Percentiles rank a stretch among this genome's conserved stretches.
Evolutionary conservation across 2,329 filamentous ascomycete genomes (phyloP).

Genomic region (Cadophora luteo-olivacea): DNA sequence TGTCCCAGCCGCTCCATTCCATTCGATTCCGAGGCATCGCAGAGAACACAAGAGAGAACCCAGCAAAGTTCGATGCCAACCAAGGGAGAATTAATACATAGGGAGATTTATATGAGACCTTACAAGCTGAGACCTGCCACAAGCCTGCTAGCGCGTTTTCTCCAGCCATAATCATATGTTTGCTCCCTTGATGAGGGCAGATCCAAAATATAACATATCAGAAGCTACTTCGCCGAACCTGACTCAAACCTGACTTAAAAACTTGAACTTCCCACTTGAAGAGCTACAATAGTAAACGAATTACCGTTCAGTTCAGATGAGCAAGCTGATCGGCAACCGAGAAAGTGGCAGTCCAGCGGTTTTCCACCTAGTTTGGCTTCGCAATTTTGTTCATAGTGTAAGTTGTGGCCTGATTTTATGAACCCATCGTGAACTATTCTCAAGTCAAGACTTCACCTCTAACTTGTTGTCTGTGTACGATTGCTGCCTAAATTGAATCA

Average conservation of each 20-base stretch:
- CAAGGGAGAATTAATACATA: too few species aligned
- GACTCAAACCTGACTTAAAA: too few species aligned
- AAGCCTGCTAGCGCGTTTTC: background rate
- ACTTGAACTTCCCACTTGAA: too few species aligned
- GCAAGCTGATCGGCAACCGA: background rate
- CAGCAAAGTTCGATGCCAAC: too few species aligned
- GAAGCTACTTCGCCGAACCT: background rate
- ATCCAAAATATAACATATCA: background rate
- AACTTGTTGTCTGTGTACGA: background rate
- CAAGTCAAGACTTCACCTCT: constrained; percentile 1
- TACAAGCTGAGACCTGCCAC: background rate
- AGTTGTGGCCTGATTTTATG: background rate
- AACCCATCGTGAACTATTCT: background rate
- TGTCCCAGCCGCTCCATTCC: too few species aligned
- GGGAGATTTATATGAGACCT: too few species aligned
- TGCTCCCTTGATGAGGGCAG: background rate
- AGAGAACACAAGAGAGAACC: too few species aligned
- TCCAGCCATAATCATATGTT: background rate
- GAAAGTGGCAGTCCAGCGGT: background rate
- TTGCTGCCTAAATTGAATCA: constrained; percentile 14
- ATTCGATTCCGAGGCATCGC: too few species aligned
- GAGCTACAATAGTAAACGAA: background rate
- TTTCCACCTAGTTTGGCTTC: background rate
- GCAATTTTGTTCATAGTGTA: background rate
- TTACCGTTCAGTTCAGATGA: background rate